Conservation (phyloP, 257 asterid species). For the Gentiana macrophylla region DNA sequence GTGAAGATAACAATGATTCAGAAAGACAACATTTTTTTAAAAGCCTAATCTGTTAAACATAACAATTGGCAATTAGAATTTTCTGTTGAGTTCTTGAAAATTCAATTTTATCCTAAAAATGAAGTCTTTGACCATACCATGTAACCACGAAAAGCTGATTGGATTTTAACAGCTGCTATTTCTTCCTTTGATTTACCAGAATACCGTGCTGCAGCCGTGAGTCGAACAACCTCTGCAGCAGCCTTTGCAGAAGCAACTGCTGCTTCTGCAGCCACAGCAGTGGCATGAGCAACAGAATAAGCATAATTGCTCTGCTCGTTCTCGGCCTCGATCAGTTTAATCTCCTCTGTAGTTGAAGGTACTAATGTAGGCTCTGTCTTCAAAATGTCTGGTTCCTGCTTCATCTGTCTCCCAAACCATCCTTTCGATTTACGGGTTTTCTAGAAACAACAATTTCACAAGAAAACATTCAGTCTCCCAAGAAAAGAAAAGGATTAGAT, state of each 20-base stretch:
- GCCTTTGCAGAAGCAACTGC: slow-evolving; percentile 83
- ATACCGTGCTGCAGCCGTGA: slow-evolving; percentile 39
- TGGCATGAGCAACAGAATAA: slow-evolving; percentile 61
- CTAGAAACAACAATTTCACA: slow-evolving; percentile 16
- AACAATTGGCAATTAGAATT: too few relatives aligned
- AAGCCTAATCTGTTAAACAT: too few relatives aligned
- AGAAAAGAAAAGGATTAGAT: background rate
- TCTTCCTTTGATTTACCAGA: slow-evolving; percentile 49
- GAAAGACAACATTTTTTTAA: too few relatives aligned
- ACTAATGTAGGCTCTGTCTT: slow-evolving; percentile 19
- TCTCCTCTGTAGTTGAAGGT: slow-evolving; percentile 25
- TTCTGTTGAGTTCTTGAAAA: too few relatives aligned
- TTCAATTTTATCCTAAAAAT: too few relatives aligned
- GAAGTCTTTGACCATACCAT: slow-evolving; percentile 31
- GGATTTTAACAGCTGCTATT: slow-evolving; percentile 57
- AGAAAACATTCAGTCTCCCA: background rate
- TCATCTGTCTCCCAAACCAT: slow-evolving; percentile 48
- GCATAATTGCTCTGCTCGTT: slow-evolving; percentile 59
- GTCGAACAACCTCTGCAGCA: slow-evolving; percentile 76
- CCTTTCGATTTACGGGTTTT: slow-evolving; percentile 28
- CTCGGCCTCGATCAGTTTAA: slow-evolving; percentile 46
- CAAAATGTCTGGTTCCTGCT: slow-evolving; percentile 18
- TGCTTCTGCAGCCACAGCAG: slow-evolving; percentile 84
- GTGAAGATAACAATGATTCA: too few relatives aligned
- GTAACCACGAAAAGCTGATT: slow-evolving; percentile 66